phyloP scores from a whole-genome alignment of 805 yeast genomes.

The Candida schatavii region DNA sequence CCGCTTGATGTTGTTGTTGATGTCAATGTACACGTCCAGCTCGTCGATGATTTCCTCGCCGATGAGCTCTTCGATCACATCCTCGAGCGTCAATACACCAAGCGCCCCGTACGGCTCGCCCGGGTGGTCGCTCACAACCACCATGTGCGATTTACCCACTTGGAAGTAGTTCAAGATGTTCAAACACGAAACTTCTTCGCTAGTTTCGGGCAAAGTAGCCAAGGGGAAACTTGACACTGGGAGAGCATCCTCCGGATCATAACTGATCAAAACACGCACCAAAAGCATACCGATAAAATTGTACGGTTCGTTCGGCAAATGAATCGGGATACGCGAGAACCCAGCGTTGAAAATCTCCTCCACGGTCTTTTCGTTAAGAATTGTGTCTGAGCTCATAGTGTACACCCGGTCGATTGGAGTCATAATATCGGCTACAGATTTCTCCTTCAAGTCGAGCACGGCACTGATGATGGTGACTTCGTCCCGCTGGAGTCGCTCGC shows the following conservation, averaged over 20 bases:
- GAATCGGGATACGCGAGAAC: constrained; percentile 91
- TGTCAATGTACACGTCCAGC: constrained; percentile 89
- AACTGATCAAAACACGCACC: constrained; percentile 87
- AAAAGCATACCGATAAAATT: constrained; percentile 94
- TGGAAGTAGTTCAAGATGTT: constrained; percentile 94
- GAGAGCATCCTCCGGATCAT: constrained; percentile 93
- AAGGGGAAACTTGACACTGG: constrained; percentile 92
- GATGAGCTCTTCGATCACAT: constrained; percentile 95
- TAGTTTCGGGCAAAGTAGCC: constrained; percentile 94
- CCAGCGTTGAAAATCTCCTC: constrained; percentile 93
- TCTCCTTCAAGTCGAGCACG: constrained; percentile 90
- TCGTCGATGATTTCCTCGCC: constrained; percentile 98
- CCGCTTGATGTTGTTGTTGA: constrained; percentile 81
- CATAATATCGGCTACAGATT: constrained; percentile 83
- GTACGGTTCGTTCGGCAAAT: constrained; percentile 80
- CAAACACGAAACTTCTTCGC: constrained; percentile 86
- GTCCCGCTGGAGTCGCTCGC: constrained; percentile 86
- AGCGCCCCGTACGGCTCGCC: constrained; percentile 81
- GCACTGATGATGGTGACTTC: constrained; percentile 96
- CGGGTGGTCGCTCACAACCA: constrained; percentile 81
- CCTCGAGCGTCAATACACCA: constrained; percentile 92
- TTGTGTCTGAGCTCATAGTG: constrained; percentile 79
- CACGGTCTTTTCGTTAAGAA: constrained; percentile 79
- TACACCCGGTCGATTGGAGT: constrained; percentile 90
- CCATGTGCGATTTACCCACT: constrained; percentile 98